Conservation (phyloP, 129 eudicot genomes). For the Mikania micrantha region DNA sequence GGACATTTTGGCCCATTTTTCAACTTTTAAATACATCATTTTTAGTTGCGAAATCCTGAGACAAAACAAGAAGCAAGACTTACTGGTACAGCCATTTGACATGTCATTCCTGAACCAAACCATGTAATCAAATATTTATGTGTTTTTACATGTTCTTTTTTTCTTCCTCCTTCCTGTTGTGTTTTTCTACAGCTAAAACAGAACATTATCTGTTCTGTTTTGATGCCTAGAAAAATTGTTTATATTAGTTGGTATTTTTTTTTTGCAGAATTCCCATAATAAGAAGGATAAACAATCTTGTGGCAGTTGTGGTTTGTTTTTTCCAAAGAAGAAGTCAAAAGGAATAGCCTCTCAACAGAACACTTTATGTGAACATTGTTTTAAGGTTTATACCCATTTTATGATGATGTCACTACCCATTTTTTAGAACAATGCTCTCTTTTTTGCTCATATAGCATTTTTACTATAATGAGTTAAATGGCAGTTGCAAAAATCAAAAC, state of each 20-base stretch:
- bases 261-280: slow-evolving; percentile 35
- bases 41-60: background rate
- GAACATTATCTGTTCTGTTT: background rate
- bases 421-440: background rate
- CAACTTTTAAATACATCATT: background rate
- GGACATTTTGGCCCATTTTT: background rate
- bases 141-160: background rate
- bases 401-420: background rate
- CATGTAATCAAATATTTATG: background rate
- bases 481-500: slow-evolving; percentile 77
- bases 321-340: slow-evolving; percentile 43
- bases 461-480: slow-evolving; percentile 8
- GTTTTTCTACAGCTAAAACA: background rate
- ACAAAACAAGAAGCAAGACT: background rate
- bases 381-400: slow-evolving; percentile 39
- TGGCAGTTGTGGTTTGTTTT: slow-evolving; percentile 48
- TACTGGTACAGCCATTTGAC: background rate
- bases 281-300: slow-evolving; percentile 45
- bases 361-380: slow-evolving; percentile 53
- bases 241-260: background rate
- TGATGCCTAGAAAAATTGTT: background rate
- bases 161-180: background rate
- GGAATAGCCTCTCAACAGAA: slow-evolving; percentile 28
- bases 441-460: background rate
- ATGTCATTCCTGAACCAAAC: background rate